phyloP scores from a whole-genome alignment of 2,329 filamentous ascomycete genomes.

The Ascosphaera acerosa region DNA sequence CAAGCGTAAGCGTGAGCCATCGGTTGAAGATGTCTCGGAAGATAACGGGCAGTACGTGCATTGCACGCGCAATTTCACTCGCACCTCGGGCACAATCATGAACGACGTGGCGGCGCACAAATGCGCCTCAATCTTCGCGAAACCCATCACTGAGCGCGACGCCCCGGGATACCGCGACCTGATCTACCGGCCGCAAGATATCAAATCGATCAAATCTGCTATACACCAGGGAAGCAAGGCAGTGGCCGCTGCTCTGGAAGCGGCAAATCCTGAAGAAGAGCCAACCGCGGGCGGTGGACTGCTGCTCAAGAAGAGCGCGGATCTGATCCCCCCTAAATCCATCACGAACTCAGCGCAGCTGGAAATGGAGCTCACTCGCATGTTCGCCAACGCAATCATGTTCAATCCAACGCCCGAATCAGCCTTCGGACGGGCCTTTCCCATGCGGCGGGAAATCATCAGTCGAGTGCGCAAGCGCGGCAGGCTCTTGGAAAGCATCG shows the following conservation, averaged over 20 bases:
- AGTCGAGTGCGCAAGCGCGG: constrained; percentile 6
- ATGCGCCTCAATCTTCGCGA: constrained; percentile 55
- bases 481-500: constrained; percentile 9
- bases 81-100: constrained; percentile 45
- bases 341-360: constrained; percentile 87
- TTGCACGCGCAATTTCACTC: constrained; percentile 26
- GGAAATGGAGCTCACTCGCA: constrained; percentile 78
- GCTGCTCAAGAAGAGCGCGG: constrained; percentile 33
- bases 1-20: constrained; percentile 19
- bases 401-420: constrained; percentile 69
- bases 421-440: constrained; percentile 39
- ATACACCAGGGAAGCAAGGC: constrained; percentile 27
- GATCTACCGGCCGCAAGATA: constrained; percentile 48
- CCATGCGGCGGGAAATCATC: constrained; percentile 20
- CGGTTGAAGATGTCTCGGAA: constrained; percentile 9
- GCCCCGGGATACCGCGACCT: constrained; percentile 52
- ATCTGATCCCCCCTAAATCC: constrained; percentile 60
- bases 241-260: constrained; percentile 22
- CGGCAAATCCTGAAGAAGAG: constrained; percentile 40
- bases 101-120: constrained; percentile 56
- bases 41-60: constrained; percentile 14
- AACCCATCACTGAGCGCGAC: constrained; percentile 46
- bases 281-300: constrained; percentile 19
- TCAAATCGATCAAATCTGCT: constrained; percentile 51
- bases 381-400: constrained; percentile 98